These are phyloP conservation scores for Malus hybrid DNA, from an alignment of 331 rosid species.

Conservation along the genomic window DNA sequence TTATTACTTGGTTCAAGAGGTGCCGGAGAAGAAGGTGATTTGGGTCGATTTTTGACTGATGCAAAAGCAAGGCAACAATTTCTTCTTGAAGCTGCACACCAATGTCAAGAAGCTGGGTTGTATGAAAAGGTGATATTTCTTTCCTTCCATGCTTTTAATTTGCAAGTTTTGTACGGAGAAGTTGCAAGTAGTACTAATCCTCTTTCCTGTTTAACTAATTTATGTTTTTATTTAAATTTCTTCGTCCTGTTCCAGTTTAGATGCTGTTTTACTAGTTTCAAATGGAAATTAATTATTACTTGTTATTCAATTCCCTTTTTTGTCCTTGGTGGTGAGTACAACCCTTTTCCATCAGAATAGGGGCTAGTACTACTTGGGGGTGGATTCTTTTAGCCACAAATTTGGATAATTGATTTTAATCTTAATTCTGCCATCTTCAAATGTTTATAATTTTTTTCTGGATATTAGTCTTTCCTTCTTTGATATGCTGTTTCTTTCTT, in stretches of 20 bases:
- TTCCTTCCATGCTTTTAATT: background rate
- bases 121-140: constrained; percentile 62
- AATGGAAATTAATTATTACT: background rate
- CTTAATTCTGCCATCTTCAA: background rate
- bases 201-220: background rate
- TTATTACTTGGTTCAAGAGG: constrained; percentile 92
- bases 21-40: constrained; percentile 91
- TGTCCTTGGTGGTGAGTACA: background rate
- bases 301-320: background rate
- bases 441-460: background rate
- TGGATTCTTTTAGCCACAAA: background rate
- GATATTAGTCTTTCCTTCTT: background rate
- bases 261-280: background rate
- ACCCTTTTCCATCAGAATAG: background rate
- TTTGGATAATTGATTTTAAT: background rate
- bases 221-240: background rate
- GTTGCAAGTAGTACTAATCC: background rate
- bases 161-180: background rate
- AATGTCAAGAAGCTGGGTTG: constrained; percentile 91
- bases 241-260: background rate
- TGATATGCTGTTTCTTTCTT: background rate
- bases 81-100: constrained; percentile 83
- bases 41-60: constrained; percentile 73
- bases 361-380: background rate
- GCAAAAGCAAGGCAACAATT: constrained; percentile 70